Evolutionary conservation across 148 eudicot genomes (phyloP), one percentile per base, ranked within the genome.

Genomic region (Cornus florida): DNA sequence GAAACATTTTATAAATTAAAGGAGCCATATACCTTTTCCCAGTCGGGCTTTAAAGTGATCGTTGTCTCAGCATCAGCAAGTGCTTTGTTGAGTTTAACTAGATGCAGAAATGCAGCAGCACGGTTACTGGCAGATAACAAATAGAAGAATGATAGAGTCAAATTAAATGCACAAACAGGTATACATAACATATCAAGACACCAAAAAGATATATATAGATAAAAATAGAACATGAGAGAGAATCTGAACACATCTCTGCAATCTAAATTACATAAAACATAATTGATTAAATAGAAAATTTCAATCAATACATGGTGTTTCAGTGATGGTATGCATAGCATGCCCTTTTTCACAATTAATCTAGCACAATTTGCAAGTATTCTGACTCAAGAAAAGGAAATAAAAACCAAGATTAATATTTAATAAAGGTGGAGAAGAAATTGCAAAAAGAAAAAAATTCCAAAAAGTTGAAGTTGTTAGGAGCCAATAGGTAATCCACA

Each of bases 61-160:
- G 99, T 90, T 77, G 87, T 89, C 81, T 93, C 99, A 67, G 99
- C 99, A 91, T 96, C 99, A 78, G 87, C 89, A 74, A 96, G 94
- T 70, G 99, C 98, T 89, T 92, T 96, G 72, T 82, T 92, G 80
- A 96, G 99, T 77, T 96, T 93, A 24, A 88, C 92, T 79, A 96
- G 84, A 84, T 96, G 87, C 75, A 96, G 87, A 90, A 96, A 96
- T 32, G 99, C 99, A 31, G 99, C 99, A 87, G 99, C 99, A 78
- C 99, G 99, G 75, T 96, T 96, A 88, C 99, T 96, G 87, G 38
- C 64, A 75, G 75, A 31, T 71, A 78, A 64, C 66, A 83, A 74
- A 70, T 46, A 75, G 79, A 43, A 32, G 28, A 67, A 62, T 59
- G 20, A 60, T 35, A 67, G 78, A 67, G 46, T 43, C 28, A 48